Evolutionary conservation across 2,329 filamentous ascomycete genomes (phyloP).

Genomic region (Fusarium longipes): DNA sequence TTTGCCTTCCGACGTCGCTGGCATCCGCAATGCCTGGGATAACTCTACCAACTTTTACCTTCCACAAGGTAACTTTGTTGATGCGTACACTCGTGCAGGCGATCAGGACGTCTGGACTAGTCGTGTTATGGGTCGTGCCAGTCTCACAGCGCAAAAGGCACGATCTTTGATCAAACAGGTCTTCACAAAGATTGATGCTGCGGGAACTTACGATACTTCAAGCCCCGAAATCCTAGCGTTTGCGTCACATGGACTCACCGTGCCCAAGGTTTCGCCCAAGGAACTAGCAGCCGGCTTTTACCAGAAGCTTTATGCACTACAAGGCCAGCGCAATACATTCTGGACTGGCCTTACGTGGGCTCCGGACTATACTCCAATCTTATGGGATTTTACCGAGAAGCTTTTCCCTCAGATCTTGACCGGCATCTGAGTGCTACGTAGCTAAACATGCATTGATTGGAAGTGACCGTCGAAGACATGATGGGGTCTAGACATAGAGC

Average conservation of each 20-base stretch:
- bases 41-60: slow-evolving; percentile 18
- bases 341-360: slow-evolving; percentile 49
- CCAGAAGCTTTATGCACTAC: slow-evolving; percentile 48
- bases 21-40: slow-evolving; percentile 24
- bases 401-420: slow-evolving; percentile 19
- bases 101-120: slow-evolving; percentile 7
- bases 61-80: slow-evolving; percentile 12
- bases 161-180: slow-evolving; percentile 2
- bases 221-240: slow-evolving; percentile 31
- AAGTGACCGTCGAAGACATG: too few species aligned
- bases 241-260: slow-evolving; percentile 36
- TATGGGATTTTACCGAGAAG: slow-evolving; percentile 43
- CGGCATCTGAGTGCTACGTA: not conserved
- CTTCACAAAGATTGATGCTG: slow-evolving; percentile 4
- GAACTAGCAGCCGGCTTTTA: slow-evolving; percentile 51
- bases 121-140: slow-evolving; percentile 12
- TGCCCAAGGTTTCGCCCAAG: slow-evolving; percentile 40
- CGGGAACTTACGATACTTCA: slow-evolving; percentile 12
- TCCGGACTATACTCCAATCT: slow-evolving; percentile 41
- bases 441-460: not conserved
- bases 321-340: slow-evolving; percentile 52
- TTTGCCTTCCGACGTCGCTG: not conserved
- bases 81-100: slow-evolving; percentile 3
- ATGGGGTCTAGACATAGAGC: too few species aligned
- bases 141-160: slow-evolving; percentile 4